These are phyloP conservation scores for Fusarium torulosum DNA, from an alignment of 2,329 filamentous ascomycete genomes.

Conservation along the genomic window DNA sequence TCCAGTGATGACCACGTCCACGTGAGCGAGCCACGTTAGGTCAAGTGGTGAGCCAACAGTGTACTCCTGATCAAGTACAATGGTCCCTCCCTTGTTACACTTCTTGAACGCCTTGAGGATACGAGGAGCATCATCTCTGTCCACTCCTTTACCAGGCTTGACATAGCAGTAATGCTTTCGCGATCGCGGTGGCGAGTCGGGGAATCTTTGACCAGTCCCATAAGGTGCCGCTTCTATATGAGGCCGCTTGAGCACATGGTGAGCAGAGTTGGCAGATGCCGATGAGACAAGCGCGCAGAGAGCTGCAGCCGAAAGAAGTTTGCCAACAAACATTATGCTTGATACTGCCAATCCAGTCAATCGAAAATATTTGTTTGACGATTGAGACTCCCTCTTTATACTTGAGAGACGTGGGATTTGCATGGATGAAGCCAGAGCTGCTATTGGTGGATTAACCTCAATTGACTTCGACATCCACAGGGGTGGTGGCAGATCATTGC, in stretches of 20 bases:
- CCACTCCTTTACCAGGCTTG: constrained; percentile 25
- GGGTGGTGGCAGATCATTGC: too few relatives aligned
- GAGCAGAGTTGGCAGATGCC: constrained; percentile 11
- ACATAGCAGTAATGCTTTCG: constrained; percentile 40
- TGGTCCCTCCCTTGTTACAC: constrained; percentile 73
- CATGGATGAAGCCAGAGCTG: too few relatives aligned
- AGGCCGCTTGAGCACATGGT: constrained; percentile 34
- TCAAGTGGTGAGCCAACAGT: constrained; percentile 74
- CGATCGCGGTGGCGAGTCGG: constrained; percentile 27
- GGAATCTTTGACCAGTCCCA: constrained; percentile 33
- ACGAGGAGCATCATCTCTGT: constrained; percentile 31
- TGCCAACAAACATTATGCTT: too few relatives aligned
- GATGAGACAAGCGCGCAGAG: constrained; percentile 32
- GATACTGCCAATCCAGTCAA: too few relatives aligned
- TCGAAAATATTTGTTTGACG: too few relatives aligned
- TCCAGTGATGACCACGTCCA: constrained; percentile 70
- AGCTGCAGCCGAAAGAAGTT: constrained; percentile 20
- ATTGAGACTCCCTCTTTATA: too few relatives aligned
- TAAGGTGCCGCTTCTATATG: constrained; percentile 37
- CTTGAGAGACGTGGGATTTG: too few relatives aligned
- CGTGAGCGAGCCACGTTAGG: constrained; percentile 71
- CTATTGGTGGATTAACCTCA: too few relatives aligned
- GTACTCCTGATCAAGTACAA: constrained; percentile 71
- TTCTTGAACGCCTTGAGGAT: constrained; percentile 46
- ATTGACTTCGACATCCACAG: too few relatives aligned